phyloP scores from a whole-genome alignment of 306 rosid genomes.

The Inga oerstediana region DNA sequence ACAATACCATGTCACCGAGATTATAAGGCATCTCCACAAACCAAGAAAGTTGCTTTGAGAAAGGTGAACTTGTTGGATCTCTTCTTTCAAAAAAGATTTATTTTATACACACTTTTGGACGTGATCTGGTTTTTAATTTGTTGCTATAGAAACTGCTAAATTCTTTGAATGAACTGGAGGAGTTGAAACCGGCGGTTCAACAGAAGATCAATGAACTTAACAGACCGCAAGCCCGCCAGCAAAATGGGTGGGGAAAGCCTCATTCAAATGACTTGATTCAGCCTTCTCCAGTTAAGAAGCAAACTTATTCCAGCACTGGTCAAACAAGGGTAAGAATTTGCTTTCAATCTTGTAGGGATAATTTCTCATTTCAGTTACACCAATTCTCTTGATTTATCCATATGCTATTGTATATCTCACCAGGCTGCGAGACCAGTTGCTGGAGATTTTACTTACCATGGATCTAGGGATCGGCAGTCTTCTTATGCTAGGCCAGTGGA shows the following conservation, averaged over 20 bases:
- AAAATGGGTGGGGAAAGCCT: conserved; percentile 48
- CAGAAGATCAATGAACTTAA: conserved; percentile 72
- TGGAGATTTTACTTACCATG: conserved; percentile 44
- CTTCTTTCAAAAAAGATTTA: background rate
- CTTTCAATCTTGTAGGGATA: conserved; percentile 12
- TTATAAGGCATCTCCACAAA: conserved; percentile 58
- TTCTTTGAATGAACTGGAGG: conserved; percentile 83
- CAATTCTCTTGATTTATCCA: conserved; percentile 16
- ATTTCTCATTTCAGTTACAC: conserved; percentile 23
- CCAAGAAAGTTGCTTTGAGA: conserved; percentile 60
- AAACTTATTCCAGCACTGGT: conserved; percentile 39
- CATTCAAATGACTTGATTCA: conserved; percentile 51
- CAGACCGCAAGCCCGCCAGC: conserved; percentile 47
- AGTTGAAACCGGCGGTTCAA: conserved; percentile 79
- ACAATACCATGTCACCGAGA: conserved; percentile 86
- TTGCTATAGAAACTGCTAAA: conserved; percentile 59
- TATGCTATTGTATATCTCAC: conserved; percentile 38
- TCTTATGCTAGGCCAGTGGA: conserved; percentile 58
- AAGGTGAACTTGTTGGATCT: conserved; percentile 53
- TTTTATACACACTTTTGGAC: background rate
- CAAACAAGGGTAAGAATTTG: conserved; percentile 53
- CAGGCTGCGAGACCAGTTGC: conserved; percentile 64
- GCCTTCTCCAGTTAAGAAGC: conserved; percentile 52
- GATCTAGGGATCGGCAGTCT: conserved; percentile 59
- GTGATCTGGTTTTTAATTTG: conserved; percentile 34